A percentile compares a stretch with the other conserved stretches of the same genome.
Conservation (phyloP, 805 yeast genomes). For the Kuraishia hungarica region DNA sequence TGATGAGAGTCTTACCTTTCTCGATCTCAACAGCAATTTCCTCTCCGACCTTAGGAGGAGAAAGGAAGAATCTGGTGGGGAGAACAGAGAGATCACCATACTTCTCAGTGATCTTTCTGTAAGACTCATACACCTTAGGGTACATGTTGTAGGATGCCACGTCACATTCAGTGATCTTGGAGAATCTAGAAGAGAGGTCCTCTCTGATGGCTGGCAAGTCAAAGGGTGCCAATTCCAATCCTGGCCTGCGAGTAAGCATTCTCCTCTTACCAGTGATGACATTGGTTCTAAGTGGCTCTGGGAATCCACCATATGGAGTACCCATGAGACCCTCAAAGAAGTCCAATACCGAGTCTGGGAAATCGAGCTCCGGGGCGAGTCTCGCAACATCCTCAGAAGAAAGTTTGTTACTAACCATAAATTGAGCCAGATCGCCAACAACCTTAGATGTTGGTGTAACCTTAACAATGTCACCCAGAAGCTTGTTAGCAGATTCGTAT, state of each 20-base stretch:
- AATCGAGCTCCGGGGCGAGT: conserved; percentile 85
- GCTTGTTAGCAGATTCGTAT: conserved; percentile 81
- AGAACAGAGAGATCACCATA: conserved; percentile 91
- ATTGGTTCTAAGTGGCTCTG: conserved; percentile 94
- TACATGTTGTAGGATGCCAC: conserved; percentile 96
- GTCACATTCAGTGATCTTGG: conserved; percentile 74
- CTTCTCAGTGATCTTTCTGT: conserved; percentile 60
- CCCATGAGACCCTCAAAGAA: conserved; percentile 99
- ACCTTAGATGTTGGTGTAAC: conserved; percentile 99
- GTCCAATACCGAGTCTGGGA: conserved; percentile 98
- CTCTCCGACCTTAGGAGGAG: conserved; percentile 82
- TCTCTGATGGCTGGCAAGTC: conserved; percentile 64
- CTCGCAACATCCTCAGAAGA: conserved; percentile 76
- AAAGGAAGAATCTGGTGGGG: conserved; percentile 86
- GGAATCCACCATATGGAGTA: conserved; percentile 99
- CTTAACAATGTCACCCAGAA: conserved; percentile 94
- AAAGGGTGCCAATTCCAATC: conserved; percentile 79
- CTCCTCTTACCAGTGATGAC: conserved; percentile 87
- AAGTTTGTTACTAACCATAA: conserved; percentile 94
- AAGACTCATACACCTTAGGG: conserved; percentile 94
- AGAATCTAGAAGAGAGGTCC: conserved; percentile 72
- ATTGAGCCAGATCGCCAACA: conserved; percentile 99
- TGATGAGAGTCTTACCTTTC: conserved; percentile 87
- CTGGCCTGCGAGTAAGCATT: conserved; percentile 86
- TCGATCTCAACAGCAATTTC: conserved; percentile 86